These are phyloP conservation scores for Elsinoe fawcettii DNA, from an alignment of 2,329 filamentous ascomycete genomes.

Conservation along the genomic window DNA sequence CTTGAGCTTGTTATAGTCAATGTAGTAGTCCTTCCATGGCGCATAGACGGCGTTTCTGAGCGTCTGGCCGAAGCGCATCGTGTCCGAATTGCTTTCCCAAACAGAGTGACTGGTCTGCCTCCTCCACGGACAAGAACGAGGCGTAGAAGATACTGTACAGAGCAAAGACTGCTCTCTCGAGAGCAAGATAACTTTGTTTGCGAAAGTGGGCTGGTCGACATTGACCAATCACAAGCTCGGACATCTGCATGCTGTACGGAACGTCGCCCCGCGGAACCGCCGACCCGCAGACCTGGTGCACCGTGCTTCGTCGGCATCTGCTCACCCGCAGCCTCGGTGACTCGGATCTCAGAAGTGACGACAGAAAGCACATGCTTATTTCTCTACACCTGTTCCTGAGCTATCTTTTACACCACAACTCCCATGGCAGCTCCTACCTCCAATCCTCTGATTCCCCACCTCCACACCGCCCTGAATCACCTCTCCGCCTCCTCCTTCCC, in stretches of 20 bases:
- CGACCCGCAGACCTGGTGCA: not conserved
- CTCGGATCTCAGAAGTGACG: not conserved
- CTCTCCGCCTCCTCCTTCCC: conserved; percentile 42
- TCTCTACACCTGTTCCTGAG: too few relatives aligned
- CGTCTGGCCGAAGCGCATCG: conserved; percentile 93
- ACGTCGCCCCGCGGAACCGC: conserved; percentile 5
- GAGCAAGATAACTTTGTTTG: conserved; percentile 10
- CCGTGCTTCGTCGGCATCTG: conserved; percentile 5
- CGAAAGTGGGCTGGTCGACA: not conserved
- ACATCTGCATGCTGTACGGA: not conserved
- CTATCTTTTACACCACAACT: not conserved
- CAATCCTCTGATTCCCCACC: conserved; percentile 30
- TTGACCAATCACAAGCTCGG: conserved; percentile 8
- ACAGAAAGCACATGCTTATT: too few relatives aligned
- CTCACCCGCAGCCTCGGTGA: not conserved
- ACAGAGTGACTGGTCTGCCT: too few relatives aligned
- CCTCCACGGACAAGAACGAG: too few relatives aligned
- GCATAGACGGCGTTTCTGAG: conserved; percentile 70
- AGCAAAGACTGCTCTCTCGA: not conserved
- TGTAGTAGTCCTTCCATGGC: conserved; percentile 89
- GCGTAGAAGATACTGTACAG: not conserved
- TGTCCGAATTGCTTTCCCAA: not conserved
- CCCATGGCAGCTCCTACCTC: not conserved
- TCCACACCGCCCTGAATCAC: conserved; percentile 36
- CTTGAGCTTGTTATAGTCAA: conserved; percentile 94